Base-by-base conservation (phyloP, 2,329 filamentous ascomycete genomes). In the Sporothrix phasma region DNA sequence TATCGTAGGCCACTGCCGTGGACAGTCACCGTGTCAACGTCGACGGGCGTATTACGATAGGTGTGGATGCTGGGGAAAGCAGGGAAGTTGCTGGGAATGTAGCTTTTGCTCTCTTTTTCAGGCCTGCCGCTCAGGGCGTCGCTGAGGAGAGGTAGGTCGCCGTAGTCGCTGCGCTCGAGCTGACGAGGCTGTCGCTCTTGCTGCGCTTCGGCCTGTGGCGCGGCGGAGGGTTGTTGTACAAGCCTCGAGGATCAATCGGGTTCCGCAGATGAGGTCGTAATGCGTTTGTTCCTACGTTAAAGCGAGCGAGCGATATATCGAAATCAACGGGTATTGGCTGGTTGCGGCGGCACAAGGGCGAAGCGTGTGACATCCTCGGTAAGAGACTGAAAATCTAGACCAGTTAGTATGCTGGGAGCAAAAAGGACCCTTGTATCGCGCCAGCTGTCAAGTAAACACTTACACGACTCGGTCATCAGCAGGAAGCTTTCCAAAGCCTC, bases 61-160 rank as follows among this genome's bases (percentile, higher is more conserved):
- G 84, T 87, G 69, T 87, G 84, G 53, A 81, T 82, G 71, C 84
- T 86, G 0, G 85, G 85, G 65, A 87, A 87, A 10, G 80, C 77
- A 0, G 85, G 85, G 61, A 88, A 85, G 0, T 78, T 78, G 41
- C 75, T 73, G 0, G 85, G 85, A 11, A 88, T 85, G 72, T 84
- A 86, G 26, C 72, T 64, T 69, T 81, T 82, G 13, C 76, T 72
- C 8, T 80, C 77, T 69, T 85, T 86, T 67, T 87, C 84, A 1
- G 75, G 69, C 64, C 79, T 77, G 43, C 85, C 85, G 65, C 84
- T 85, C 2, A 88, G 75, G 63, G 86, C 84, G 4, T 77, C 73
- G 26, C 81, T 80, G 17, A 82, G 75, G 8, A 80, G 75, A 0
- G 78, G 80, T 15, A 80, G 73, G 3, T 74, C 71, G 29, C 76